A percentile compares a stretch with the other conserved stretches of the same genome.
phyloP scores from a whole-genome alignment of 345 rosid genomes.

The Theobroma cacao region DNA sequence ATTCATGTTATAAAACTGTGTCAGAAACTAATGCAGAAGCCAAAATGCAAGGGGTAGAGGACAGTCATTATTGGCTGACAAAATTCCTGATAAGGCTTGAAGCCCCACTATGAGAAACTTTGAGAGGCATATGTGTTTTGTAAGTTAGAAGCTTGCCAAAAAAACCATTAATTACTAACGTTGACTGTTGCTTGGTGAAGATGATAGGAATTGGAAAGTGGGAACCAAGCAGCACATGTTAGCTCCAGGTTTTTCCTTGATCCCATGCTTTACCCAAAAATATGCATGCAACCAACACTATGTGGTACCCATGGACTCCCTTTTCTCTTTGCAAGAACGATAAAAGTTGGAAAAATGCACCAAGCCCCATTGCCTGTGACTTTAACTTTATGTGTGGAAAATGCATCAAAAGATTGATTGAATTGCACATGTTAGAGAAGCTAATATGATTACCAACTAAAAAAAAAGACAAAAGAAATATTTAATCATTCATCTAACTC shows the following conservation, averaged over 20 bases:
- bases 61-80: neutral
- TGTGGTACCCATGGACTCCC: neutral
- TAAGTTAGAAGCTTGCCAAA: neutral
- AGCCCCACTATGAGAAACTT: conserved; percentile 1
- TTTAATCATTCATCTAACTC: neutral
- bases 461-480: no score
- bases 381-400: neutral
- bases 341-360: neutral
- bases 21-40: neutral
- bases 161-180: neutral
- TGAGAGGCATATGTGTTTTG: neutral
- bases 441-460: neutral
- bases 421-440: neutral
- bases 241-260: neutral
- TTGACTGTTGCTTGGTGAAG: neutral
- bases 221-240: neutral
- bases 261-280: neutral
- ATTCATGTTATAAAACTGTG: neutral
- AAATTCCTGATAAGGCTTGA: neutral
- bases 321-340: neutral
- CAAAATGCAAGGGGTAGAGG: neutral
- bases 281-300: neutral
- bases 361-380: neutral
- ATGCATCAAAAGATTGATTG: neutral
- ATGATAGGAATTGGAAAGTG: neutral